A percentile compares a stretch with the other conserved stretches of the same genome.
Evolutionary conservation across 441 rosid genomes (phyloP).

Genomic region (Aleurites moluccanus): DNA sequence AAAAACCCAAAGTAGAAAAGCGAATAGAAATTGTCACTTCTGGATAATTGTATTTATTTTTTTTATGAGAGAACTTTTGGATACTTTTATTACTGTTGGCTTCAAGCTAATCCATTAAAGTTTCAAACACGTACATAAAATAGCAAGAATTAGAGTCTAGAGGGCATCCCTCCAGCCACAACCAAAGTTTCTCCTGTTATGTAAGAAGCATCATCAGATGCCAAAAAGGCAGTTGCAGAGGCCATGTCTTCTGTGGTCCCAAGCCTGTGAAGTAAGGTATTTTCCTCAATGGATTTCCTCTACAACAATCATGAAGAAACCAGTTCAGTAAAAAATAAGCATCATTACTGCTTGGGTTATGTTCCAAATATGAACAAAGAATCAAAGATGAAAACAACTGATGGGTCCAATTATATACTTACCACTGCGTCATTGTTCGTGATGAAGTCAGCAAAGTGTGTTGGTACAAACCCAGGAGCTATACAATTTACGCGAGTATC

Average conservation of each 20-base stretch:
- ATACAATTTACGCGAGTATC: slow-evolving; percentile 76
- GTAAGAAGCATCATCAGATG: slow-evolving; percentile 80
- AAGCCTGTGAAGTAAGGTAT: slow-evolving; percentile 64
- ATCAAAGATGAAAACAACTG: not conserved
- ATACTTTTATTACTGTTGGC: not conserved
- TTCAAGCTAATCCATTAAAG: not conserved
- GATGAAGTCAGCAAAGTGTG: slow-evolving; percentile 66
- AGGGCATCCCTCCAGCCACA: slow-evolving; percentile 86
- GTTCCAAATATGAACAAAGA: not conserved
- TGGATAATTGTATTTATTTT: no score
- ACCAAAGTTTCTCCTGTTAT: slow-evolving; percentile 84
- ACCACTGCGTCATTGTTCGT: slow-evolving; percentile 48
- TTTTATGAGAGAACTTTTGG: no score
- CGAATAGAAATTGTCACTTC: not conserved
- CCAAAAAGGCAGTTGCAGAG: slow-evolving; percentile 77
- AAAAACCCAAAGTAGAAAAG: no score
- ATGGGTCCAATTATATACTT: slow-evolving; percentile 27
- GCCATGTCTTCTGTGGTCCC: slow-evolving; percentile 88
- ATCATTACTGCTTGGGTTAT: not conserved
- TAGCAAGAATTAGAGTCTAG: slow-evolving; percentile 51
- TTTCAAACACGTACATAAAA: not conserved
- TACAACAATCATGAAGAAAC: slow-evolving; percentile 24
- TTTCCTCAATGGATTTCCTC: slow-evolving; percentile 52
- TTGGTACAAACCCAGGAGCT: slow-evolving; percentile 94
- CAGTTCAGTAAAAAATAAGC: slow-evolving; percentile 8